phyloP scores from a whole-genome alignment of 2,329 filamentous ascomycete genomes.

The Cordyceps javanica region DNA sequence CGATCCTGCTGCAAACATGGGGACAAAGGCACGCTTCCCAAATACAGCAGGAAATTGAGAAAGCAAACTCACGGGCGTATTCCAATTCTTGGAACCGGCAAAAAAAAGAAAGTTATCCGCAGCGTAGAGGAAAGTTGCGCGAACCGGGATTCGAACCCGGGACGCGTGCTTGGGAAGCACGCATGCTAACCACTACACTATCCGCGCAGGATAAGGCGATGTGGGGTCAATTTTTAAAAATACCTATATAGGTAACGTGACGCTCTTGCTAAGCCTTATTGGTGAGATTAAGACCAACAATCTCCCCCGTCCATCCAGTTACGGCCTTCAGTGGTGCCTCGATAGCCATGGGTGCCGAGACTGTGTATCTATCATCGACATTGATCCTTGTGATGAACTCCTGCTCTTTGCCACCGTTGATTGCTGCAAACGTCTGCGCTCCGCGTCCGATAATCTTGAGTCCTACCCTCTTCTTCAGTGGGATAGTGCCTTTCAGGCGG shows the following conservation, averaged over 20 bases:
- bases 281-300: background rate
- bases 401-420: background rate
- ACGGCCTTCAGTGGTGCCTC: slow-evolving; percentile 2
- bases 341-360: background rate
- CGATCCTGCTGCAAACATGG: no score
- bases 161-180: slow-evolving; percentile 15
- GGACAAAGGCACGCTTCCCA: no score
- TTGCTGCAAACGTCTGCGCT: background rate
- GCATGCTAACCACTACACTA: slow-evolving; percentile 15
- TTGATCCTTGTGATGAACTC: background rate
- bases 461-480: background rate
- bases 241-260: background rate
- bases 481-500: slow-evolving; percentile 22
- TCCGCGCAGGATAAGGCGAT: slow-evolving; percentile 11
- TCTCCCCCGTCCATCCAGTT: background rate
- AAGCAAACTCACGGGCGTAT: no score
- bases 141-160: slow-evolving; percentile 15
- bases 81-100: no score
- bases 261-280: background rate
- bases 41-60: no score
- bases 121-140: slow-evolving; percentile 13
- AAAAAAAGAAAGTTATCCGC: background rate
- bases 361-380: background rate
- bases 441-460: background rate
- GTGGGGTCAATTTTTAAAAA: background rate